Evolutionary conservation across 2,329 filamentous ascomycete genomes (phyloP).

Genomic region (Aspergillus awamori): DNA sequence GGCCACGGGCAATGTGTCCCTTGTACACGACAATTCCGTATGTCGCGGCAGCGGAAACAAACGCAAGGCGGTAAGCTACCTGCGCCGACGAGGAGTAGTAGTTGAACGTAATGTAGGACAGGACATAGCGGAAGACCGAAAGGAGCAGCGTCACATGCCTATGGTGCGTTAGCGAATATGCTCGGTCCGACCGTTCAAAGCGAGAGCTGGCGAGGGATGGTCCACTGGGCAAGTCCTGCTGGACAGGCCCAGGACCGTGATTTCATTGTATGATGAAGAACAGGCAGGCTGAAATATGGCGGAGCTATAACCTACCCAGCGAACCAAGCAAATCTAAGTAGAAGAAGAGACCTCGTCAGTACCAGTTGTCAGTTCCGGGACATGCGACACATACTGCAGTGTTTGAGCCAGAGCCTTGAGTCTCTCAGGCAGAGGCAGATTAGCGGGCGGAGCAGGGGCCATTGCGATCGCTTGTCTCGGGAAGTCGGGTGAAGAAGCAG

Average conservation of each 20-base stretch:
- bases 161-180: conserved; percentile 31
- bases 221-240: neutral
- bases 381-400: conserved; percentile 74
- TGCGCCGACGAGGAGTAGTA: conserved; percentile 75
- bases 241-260: neutral
- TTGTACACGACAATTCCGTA: conserved; percentile 99
- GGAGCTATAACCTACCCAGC: conserved; percentile 65
- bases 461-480: conserved; percentile 46
- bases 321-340: conserved; percentile 68
- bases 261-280: neutral
- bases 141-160: conserved; percentile 87
- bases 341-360: conserved; percentile 37
- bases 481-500: neutral
- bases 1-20: conserved; percentile 82
- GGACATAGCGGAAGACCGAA: conserved; percentile 75
- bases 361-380: conserved; percentile 8
- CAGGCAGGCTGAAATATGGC: conserved; percentile 1
- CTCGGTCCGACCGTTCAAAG: neutral
- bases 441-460: conserved; percentile 73
- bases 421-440: conserved; percentile 72
- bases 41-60: conserved; percentile 83
- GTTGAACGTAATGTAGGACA: conserved; percentile 90
- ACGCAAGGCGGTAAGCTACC: conserved; percentile 87
- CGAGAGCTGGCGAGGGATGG: conserved; percentile 12
- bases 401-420: conserved; percentile 80